Evolutionary conservation across 1,284 basidiomycete genomes (phyloP).

Genomic region (Irpex sp.): DNA sequence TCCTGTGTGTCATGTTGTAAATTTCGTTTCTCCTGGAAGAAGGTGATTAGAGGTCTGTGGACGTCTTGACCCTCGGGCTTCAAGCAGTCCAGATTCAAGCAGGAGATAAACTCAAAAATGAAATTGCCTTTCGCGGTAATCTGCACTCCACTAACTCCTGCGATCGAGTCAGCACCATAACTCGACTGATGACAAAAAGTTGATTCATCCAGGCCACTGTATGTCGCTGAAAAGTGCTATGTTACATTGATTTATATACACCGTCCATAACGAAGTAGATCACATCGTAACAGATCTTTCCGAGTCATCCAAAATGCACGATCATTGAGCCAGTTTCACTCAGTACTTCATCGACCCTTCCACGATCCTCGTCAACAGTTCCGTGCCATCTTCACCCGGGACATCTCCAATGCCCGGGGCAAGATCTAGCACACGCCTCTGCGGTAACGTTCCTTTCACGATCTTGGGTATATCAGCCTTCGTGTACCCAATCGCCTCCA

Average conservation of each 20-base stretch:
- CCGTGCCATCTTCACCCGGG: conserved; percentile 73
- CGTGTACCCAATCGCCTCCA: conserved; percentile 84
- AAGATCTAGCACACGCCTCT: conserved; percentile 83
- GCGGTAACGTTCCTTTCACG: conserved; percentile 86
- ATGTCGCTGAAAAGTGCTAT: not conserved
- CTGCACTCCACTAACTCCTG: not conserved
- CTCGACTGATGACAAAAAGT: not conserved
- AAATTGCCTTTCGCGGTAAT: not conserved
- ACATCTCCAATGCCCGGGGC: conserved; percentile 84
- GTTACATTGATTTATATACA: not conserved
- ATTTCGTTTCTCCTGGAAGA: not conserved
- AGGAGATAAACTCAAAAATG: too few relatives aligned
- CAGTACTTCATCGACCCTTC: conserved; percentile 74
- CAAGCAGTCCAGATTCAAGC: too few relatives aligned
- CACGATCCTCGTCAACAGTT: conserved; percentile 76
- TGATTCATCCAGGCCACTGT: too few relatives aligned
- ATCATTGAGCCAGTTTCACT: not conserved
- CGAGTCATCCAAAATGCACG: too few relatives aligned
- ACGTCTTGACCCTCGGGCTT: not conserved
- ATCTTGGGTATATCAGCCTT: conserved; percentile 61
- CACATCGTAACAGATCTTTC: not conserved
- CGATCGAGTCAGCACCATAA: not conserved
- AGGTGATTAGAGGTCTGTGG: not conserved
- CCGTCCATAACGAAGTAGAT: not conserved
- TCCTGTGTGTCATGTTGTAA: not conserved